Evolutionary conservation across 768 basidiomycete genomes (phyloP).

Genomic region (Rubroboletus satanas): DNA sequence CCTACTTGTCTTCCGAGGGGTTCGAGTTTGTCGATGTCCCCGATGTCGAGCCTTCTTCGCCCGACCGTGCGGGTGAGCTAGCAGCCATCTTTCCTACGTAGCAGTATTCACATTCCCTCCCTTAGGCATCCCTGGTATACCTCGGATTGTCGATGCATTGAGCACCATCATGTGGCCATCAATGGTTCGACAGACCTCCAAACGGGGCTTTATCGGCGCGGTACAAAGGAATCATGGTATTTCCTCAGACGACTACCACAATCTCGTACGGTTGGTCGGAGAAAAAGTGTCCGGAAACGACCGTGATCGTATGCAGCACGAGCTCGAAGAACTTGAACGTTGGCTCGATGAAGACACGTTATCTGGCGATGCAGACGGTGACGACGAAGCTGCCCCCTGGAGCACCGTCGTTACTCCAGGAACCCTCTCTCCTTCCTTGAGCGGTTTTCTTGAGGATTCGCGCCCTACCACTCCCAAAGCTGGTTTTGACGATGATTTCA

Average conservation of each 20-base stretch:
- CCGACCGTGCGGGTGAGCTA: slow-evolving; percentile 18
- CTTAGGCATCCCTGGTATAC: slow-evolving; percentile 51
- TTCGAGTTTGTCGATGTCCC: slow-evolving; percentile 70
- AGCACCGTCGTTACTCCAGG: slow-evolving; percentile 33
- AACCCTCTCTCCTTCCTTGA: slow-evolving; percentile 23
- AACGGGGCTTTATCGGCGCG: neutral
- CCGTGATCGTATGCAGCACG: slow-evolving; percentile 39
- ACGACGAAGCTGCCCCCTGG: slow-evolving; percentile 38
- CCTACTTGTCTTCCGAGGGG: slow-evolving; percentile 60
- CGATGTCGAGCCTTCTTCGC: slow-evolving; percentile 2
- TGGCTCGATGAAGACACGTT: slow-evolving; percentile 53
- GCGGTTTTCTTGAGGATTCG: slow-evolving; percentile 18
- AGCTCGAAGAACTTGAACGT: slow-evolving; percentile 56
- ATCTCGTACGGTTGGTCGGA: slow-evolving; percentile 21
- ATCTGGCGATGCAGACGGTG: slow-evolving; percentile 17
- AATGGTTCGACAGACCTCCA: slow-evolving; percentile 40
- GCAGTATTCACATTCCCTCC: neutral
- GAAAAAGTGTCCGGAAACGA: slow-evolving; percentile 23
- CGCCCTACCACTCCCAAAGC: slow-evolving; percentile 32
- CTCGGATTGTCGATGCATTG: slow-evolving; percentile 72
- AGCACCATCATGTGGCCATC: slow-evolving; percentile 90
- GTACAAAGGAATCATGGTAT: neutral
- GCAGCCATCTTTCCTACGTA: neutral
- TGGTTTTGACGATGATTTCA: slow-evolving; percentile 81
- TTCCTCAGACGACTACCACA: slow-evolving; percentile 19